Base-by-base conservation (phyloP, 441 rosid species). In the Syzygium malaccense region DNA sequence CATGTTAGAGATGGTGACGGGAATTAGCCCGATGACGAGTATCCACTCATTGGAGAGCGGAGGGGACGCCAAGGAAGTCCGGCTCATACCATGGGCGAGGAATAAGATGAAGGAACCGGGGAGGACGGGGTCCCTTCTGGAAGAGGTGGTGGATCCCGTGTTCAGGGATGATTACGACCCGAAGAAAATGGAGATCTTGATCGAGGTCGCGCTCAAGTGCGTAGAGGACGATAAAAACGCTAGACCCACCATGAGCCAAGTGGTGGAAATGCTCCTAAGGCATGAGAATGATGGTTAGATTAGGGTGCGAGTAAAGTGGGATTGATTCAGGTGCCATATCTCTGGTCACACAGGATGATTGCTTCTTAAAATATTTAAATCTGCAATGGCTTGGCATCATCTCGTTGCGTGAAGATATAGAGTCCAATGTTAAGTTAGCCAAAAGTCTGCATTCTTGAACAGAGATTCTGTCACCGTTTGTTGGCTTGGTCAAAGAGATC, bases 11-110 rank as follows among this genome's bases (percentile, higher is more conserved):
- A 30, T 66, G 25, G 78, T 9, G 45, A 66, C 41, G 2, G 45
- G 78, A 32, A n/a, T 62, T 3, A 62, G 71, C 71, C 71, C 71
- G 1, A n/a, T 11, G 20, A 62, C 5, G 0, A n/a, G 5, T 2
- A 4, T 14, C 0, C 3, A 62, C 0, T 62, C 71, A 8, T 3
- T 62, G 71, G 71, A n/a, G 37, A n/a, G 71, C 1, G 11, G 33
- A 14, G 37, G 37, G 33, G 37, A 14, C 0, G 30, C 30, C 64
- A 1, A 1, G 64, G 0, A 58, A 58, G 4, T 58, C 30, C 7
- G 0, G 8, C 64, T 58, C 0, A 3, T 58, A 30, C 64, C 30
- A 15, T 26, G 64, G 64, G 64, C 0, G 1, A 58, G 64, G 30
- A 58, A 12, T 5, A 26, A 58, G 64, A 10, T 57, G 3, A 57